Evolutionary conservation across 805 yeast species (phyloP), one percentile per base, ranked within the genome.

Genomic region (Scheffersomyces spartinae): DNA sequence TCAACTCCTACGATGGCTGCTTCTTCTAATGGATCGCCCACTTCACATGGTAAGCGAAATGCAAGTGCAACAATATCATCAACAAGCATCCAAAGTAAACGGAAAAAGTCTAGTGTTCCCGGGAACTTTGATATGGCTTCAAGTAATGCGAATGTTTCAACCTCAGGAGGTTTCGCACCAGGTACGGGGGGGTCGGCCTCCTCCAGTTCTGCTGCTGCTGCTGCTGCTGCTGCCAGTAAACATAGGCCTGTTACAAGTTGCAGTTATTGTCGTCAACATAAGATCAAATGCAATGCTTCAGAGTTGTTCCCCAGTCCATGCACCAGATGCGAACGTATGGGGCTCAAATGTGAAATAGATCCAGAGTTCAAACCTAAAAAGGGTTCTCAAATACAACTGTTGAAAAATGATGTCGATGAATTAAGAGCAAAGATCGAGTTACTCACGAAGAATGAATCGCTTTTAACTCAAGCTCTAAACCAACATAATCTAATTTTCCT

Each of bases 221-320:
- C n/a, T n/a, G n/a, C n/a, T n/a, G n/a, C n/a, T n/a, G n/a, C n/a
- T n/a, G n/a, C n/a, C n/a, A n/a, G n/a, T n/a, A n/a, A n/a, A n/a
- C 88, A 81, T 42, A 56, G 95, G 29, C 95, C 95, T 1, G 93
- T 85, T 2, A 83, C 94, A 0, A 79, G 94, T 3, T 86, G 96
- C 46, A 82, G 95, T 0, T 91, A 84, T 47, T 86, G 96, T 45
- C 71, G 96, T 26, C 95, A 86, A 46, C 95, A 85, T 49, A 86
- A 86, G 51, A 84, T 86, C 48, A 80, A 79, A 45, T 86, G 96
- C 52, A 83, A 86, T 45, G 96, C 96, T 1, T 69, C 83, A 3
- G 86, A 79, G 13, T 71, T 76, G 34, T 79, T 68, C 37, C 95
- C 95, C 0, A 58, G 61, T 5, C 80, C 95, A 0, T 86, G 96